Evolutionary conservation across 2,329 filamentous ascomycete genomes (phyloP), one percentile per base, ranked within the genome.

Genomic region (Xylaria sp.): DNA sequence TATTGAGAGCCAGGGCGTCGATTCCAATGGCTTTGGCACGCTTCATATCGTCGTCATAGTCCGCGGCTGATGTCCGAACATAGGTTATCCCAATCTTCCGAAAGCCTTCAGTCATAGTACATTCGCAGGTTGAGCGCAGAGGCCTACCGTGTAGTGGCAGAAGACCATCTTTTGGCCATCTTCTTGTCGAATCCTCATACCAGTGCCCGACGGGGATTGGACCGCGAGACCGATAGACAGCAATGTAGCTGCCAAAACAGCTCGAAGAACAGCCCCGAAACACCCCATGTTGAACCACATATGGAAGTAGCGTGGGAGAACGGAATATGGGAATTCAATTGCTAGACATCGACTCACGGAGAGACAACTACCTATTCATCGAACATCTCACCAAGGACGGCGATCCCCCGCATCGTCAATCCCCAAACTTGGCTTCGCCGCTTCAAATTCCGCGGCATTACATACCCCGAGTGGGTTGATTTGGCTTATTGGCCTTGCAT

Each of bases 21-120:
- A 30, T 30, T 30, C 23, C 23, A 30, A 30, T 30, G 10, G 69
- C 69, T 64, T 77, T 78, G 42, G 78, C 79, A 2, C 72, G 73
- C 55, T 72, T 68, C 75, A 80, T 79, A 58, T 80, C 78, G 49
- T 74, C 71, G 48, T 81, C 78, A 59, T 78, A 80, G 37, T 80
- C 78, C 6, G 68, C 62, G 37, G 78, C 67, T 56, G 71, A 76
- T 51, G 71, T 68, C 46, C 79, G 76, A 51, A 77, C 75, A 48
- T 74, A 71, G 19, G 75, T 72, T 39, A 80, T 78, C 8, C 78
- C 78, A 18, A 79, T 73, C 78, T 79, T 8, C 7, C 18, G 19
- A 56, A 44, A 18, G 23, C 23, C 1, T 3, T 59, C 54, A 62
- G 48, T 42, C 52, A 5, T 11, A 18, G 16, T 6, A 7, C 2